Base-by-base conservation (phyloP, 345 rosid species). In the Lenwebbia sp. region DNA sequence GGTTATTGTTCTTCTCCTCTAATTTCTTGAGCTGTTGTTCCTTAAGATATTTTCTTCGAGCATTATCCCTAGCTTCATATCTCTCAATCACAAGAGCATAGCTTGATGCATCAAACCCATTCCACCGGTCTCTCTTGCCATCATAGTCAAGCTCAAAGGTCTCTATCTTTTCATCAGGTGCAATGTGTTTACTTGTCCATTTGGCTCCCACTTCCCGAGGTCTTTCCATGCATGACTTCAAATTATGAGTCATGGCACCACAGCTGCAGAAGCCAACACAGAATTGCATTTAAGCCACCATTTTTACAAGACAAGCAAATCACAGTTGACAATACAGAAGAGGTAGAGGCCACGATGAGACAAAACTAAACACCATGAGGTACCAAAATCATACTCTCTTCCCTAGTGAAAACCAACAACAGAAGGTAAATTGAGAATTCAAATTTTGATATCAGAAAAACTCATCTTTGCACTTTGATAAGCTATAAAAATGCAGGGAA, bases 111-210 rank as follows among this genome's bases (percentile, higher is more conserved):
- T 97, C 99, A 88, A 89, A 95, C 76, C 98, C 99, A 90, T 94
- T 97, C 98, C 98, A 97, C 25, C 99, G 54, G 74, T 97, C 99
- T 65, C 98, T 90, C 87, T 97, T 96, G 4, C 98, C 99, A 88
- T 97, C 98, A 70, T 96, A 95, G 83, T 96, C 96, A 44, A 97
- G 94, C 87, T 95, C 99, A 87, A 97, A 94, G 6, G 90, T 89
- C 87, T 95, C 97, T 81, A 94, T 89, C 85, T 95, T 95, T 86
- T 97, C 99, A 91, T 95, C 99, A 28, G 98, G 95, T 47, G 96
- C 98, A 85, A 97, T 95, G 88, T 91, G 91, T 89, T 82, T 95
- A 89, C 85, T 95, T 8, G 96, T 97, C 93, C 90, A 93, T 84
- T 89, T 92, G 14, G 96, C 98, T 82, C 99, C 98, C 13, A 87